A percentile compares a stretch with the other conserved stretches of the same genome.
Evolutionary conservation across 2,329 filamentous ascomycete genomes (phyloP).

Genomic region (Cordyceps militaris): DNA sequence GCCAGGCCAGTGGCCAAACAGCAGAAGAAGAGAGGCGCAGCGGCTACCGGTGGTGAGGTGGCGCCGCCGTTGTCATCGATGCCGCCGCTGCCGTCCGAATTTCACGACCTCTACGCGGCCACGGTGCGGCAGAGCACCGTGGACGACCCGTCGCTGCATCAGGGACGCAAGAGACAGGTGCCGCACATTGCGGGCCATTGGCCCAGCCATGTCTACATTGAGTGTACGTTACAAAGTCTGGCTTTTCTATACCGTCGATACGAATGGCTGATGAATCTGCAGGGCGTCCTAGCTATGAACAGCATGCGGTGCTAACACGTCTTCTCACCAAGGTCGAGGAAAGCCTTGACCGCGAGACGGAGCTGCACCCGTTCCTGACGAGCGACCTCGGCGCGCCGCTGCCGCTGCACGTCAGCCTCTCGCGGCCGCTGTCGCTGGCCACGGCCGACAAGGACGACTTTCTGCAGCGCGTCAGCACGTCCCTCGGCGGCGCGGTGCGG

Average conservation of each 20-base stretch:
- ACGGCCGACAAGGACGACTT: slow-evolving; percentile 69
- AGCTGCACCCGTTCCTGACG: slow-evolving; percentile 61
- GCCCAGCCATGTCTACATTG: slow-evolving; percentile 87
- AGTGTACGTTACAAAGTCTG: slow-evolving; percentile 57
- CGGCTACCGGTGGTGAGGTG: neutral
- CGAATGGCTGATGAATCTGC: neutral
- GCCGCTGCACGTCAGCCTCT: slow-evolving; percentile 87
- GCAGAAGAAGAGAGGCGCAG: neutral
- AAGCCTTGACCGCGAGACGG: slow-evolving; percentile 23
- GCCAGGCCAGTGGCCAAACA: neutral
- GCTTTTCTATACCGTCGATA: neutral
- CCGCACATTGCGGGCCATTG: slow-evolving; percentile 86
- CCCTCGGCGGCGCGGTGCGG: slow-evolving; percentile 27
- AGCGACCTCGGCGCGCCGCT: slow-evolving; percentile 71
- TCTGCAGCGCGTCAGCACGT: slow-evolving; percentile 43
- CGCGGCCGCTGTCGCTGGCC: slow-evolving; percentile 66
- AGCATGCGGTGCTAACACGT: slow-evolving; percentile 40
- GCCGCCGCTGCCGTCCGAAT: slow-evolving; percentile 70
- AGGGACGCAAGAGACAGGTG: slow-evolving; percentile 71
- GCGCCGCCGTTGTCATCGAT: slow-evolving; percentile 30
- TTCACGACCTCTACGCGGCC: slow-evolving; percentile 85
- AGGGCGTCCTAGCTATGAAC: slow-evolving; percentile 48
- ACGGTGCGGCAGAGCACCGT: slow-evolving; percentile 67
- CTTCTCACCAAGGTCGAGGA: slow-evolving; percentile 34
- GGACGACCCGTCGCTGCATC: slow-evolving; percentile 81